Evolutionary conservation across 345 rosid genomes (phyloP).

Genomic region (Populus simonii): DNA sequence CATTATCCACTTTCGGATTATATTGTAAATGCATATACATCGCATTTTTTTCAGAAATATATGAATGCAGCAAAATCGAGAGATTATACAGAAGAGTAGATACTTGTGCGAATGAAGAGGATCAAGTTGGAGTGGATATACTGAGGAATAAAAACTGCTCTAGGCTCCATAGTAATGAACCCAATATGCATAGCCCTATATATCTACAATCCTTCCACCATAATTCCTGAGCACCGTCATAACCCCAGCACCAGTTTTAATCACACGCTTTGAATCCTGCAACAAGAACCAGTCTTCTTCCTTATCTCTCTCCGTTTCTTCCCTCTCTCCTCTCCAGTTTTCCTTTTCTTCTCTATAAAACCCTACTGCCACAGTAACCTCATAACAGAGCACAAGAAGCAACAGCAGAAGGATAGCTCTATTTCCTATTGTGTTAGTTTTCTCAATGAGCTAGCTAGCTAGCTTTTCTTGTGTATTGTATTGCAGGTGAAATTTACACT

Average conservation of each 20-base stretch:
- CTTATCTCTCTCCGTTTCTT: neutral
- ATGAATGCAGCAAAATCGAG: neutral
- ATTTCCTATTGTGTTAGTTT: constrained; percentile 21
- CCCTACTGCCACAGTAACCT: constrained; percentile 25
- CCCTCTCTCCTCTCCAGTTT: neutral
- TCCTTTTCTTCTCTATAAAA: constrained; percentile 15
- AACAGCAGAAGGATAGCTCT: constrained; percentile 27
- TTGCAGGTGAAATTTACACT: neutral
- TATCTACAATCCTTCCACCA: constrained; percentile 44
- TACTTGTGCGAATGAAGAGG: constrained; percentile 68
- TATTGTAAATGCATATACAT: neutral
- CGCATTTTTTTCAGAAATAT: neutral
- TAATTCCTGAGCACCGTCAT: constrained; percentile 53
- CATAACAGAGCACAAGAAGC: constrained; percentile 36
- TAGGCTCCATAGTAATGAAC: constrained; percentile 84
- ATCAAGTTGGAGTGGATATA: constrained; percentile 70
- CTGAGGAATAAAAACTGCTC: constrained; percentile 72
- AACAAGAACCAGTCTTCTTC: constrained; percentile 48
- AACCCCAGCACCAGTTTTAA: constrained; percentile 76
- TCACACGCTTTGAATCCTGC: constrained; percentile 42
- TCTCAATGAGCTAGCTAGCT: neutral
- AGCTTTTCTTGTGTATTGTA: neutral
- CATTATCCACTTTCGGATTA: neutral
- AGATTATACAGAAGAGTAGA: neutral
- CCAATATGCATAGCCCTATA: constrained; percentile 70